phyloP scores from a whole-genome alignment of 106 monocot genomes.

The Gastrodia elata region DNA sequence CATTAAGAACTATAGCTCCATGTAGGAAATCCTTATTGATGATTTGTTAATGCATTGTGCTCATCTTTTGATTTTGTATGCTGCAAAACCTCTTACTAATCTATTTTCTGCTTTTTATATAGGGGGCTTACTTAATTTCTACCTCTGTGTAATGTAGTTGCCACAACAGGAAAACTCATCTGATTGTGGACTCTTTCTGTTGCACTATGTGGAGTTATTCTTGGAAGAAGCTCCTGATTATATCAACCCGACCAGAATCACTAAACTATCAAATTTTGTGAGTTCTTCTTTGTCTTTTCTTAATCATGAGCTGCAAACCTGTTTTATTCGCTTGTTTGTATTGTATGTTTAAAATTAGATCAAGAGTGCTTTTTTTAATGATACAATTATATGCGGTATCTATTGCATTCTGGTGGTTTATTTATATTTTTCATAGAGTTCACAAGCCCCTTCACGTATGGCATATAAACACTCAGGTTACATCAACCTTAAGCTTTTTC shows the following conservation, averaged over 20 bases:
- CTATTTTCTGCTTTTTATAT: conserved; percentile 4
- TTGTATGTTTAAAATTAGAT: background rate
- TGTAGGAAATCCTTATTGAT: no score
- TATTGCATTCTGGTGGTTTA: background rate
- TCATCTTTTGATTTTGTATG: background rate
- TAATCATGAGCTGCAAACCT: background rate
- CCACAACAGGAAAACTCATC: conserved; percentile 61
- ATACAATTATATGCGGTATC: background rate
- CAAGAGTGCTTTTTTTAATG: background rate
- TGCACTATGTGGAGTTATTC: conserved; percentile 61
- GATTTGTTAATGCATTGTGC: no score
- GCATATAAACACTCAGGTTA: background rate
- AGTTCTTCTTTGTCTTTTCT: conserved; percentile 5
- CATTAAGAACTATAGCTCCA: no score
- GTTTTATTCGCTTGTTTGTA: background rate
- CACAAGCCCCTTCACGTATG: background rate
- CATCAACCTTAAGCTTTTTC: background rate
- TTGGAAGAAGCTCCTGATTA: conserved; percentile 43
- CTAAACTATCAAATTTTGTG: conserved; percentile 20
- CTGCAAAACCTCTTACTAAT: background rate
- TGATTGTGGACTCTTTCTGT: conserved; percentile 65
- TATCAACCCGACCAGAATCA: conserved; percentile 47
- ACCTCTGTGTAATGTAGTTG: conserved; percentile 24
- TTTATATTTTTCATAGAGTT: background rate
- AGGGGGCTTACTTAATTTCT: no score